These are phyloP conservation scores for Mucor lusitanicus DNA, from an alignment of 371 early-diverging fungal genomes.

Conservation along the genomic window DNA sequence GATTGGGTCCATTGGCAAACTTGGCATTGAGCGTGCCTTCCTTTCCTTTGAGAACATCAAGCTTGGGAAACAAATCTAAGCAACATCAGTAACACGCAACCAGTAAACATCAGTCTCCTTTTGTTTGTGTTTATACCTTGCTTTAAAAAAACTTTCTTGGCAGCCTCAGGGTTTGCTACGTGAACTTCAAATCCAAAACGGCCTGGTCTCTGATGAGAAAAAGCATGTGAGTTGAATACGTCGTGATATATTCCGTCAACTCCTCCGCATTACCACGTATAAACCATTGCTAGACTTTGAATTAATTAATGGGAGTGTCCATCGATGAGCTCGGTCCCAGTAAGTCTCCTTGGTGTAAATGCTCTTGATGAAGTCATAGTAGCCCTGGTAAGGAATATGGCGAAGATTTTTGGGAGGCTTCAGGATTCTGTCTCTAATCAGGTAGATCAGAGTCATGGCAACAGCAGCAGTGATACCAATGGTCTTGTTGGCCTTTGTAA, in stretches of 20 bases:
- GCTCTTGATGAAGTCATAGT: neutral
- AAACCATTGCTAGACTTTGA: slow-evolving; percentile 1
- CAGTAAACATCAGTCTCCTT: neutral
- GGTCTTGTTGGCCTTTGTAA: slow-evolving; percentile 7
- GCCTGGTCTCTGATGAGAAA: neutral
- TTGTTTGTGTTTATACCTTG: neutral
- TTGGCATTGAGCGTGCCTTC: neutral
- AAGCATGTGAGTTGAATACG: neutral
- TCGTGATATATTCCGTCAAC: neutral
- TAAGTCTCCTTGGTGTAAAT: neutral
- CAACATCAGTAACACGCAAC: neutral
- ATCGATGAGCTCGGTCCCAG: neutral
- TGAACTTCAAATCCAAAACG: slow-evolving; percentile 8
- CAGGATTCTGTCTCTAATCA: neutral
- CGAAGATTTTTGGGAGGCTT: slow-evolving; percentile 23
- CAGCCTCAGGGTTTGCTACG: slow-evolving; percentile 5
- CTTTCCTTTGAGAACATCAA: neutral
- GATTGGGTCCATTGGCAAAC: slow-evolving; percentile 10
- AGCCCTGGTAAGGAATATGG: slow-evolving; percentile 23
- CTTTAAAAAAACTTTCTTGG: slow-evolving; percentile 4
- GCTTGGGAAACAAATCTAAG: slow-evolving; percentile 3
- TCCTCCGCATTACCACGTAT: slow-evolving; percentile 2
- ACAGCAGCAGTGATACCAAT: slow-evolving; percentile 9
- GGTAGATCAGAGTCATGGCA: slow-evolving; percentile 1
- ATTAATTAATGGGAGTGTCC: neutral